A percentile compares a stretch with the other conserved stretches of the same genome.
Evolutionary conservation across 345 rosid genomes (phyloP).

Genomic region (Hevea brasiliensis): DNA sequence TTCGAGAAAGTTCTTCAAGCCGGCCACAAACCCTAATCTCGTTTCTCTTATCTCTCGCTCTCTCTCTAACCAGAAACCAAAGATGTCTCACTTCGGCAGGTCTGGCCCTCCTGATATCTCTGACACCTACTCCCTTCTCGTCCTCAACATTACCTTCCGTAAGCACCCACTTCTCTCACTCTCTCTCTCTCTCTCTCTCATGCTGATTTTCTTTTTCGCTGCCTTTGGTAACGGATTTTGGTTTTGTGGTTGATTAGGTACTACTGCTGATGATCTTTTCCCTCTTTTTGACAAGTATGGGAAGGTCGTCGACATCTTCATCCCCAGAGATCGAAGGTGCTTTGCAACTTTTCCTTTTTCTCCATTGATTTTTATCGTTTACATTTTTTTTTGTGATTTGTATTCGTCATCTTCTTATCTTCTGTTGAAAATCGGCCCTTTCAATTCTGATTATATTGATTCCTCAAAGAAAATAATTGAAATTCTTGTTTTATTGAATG

Average conservation of each 20-base stretch:
- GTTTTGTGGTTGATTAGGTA: constrained; percentile 40
- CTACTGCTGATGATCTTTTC: constrained; percentile 80
- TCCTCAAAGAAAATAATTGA: background rate
- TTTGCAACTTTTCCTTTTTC: background rate
- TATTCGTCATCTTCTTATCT: background rate
- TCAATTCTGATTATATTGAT: background rate
- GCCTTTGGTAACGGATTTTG: background rate
- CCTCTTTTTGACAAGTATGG: constrained; percentile 89
- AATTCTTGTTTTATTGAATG: background rate
- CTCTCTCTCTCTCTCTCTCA: background rate
- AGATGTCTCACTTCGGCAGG: constrained; percentile 79
- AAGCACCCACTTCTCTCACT: constrained; percentile 9
- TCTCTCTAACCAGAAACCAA: constrained; percentile 14
- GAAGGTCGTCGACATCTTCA: constrained; percentile 79
- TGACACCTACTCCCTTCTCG: constrained; percentile 67
- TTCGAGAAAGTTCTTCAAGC: background rate
- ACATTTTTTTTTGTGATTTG: background rate
- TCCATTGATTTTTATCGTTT: background rate
- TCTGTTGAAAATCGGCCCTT: background rate
- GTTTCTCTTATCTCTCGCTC: no score
- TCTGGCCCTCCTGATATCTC: constrained; percentile 76
- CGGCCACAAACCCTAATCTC: constrained; percentile 23
- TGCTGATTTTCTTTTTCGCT: background rate
- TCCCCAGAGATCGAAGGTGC: constrained; percentile 88
- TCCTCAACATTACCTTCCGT: constrained; percentile 89